Conservation (phyloP, 441 rosid species). For the Jatropha multifida region DNA sequence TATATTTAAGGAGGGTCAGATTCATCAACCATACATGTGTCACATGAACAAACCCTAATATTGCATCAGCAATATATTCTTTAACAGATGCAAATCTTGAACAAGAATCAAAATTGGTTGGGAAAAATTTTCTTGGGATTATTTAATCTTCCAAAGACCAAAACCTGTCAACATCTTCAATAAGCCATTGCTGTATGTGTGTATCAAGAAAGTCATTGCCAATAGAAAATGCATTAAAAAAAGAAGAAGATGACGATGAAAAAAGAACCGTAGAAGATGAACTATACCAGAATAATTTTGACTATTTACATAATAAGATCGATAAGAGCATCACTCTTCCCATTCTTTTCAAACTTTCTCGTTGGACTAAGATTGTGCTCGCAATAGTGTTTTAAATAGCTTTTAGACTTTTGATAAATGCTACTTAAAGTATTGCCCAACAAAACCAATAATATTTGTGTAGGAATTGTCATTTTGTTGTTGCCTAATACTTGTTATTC, state of each 20-base stretch:
- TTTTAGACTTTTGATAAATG: background rate
- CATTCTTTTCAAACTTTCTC: background rate
- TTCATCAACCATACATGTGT: constrained; percentile 2
- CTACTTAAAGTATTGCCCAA: too few relatives aligned
- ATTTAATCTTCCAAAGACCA: background rate
- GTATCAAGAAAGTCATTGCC: constrained; percentile 21
- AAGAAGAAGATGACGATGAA: too few relatives aligned
- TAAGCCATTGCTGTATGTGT: background rate
- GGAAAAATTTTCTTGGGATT: background rate
- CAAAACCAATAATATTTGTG: background rate
- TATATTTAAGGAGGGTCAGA: background rate
- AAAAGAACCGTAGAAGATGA: constrained; percentile 1
- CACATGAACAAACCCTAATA: constrained; percentile 13
- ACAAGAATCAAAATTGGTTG: background rate
- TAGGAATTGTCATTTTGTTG: background rate
- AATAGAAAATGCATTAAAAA: background rate
- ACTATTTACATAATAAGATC: constrained; percentile 7
- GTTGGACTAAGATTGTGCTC: background rate
- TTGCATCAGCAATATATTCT: constrained; percentile 29
- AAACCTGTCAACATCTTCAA: constrained; percentile 25
- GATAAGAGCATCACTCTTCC: background rate
- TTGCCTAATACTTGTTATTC: background rate
- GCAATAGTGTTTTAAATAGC: too few relatives aligned
- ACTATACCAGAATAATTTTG: constrained; percentile 26
- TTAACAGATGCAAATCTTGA: constrained; percentile 12